phyloP scores from a whole-genome alignment of 345 rosid genomes.

The Eucalyptus grandis region DNA sequence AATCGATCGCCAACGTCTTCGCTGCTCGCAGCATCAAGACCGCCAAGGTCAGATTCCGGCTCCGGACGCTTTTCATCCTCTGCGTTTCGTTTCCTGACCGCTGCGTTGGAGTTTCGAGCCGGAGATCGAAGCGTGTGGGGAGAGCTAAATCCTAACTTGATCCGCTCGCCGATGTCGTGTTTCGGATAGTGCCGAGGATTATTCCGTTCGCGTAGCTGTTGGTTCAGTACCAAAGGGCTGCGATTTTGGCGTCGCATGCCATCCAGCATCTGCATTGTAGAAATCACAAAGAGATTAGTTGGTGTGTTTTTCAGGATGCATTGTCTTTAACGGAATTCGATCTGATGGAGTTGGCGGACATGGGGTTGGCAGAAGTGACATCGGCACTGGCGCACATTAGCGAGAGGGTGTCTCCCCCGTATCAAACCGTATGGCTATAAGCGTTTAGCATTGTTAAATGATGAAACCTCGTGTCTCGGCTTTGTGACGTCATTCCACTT shows the following conservation, averaged over 20 bases:
- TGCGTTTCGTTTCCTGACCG: neutral
- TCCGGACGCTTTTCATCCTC: neutral
- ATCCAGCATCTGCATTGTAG: too few relatives aligned
- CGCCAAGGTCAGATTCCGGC: constrained; percentile 31
- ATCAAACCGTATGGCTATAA: constrained; percentile 26
- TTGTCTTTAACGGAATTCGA: constrained; percentile 65
- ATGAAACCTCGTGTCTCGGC: neutral
- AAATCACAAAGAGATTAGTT: neutral
- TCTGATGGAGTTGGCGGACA: constrained; percentile 56
- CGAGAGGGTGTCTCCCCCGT: constrained; percentile 48
- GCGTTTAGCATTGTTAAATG: neutral
- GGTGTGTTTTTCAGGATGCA: constrained; percentile 34
- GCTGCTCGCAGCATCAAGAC: constrained; percentile 64
- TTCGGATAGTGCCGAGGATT: neutral
- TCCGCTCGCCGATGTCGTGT: neutral
- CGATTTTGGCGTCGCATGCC: neutral
- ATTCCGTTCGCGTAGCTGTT: neutral
- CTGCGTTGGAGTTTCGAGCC: neutral
- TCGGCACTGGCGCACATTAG: constrained; percentile 50
- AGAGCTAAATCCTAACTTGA: neutral
- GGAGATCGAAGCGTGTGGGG: neutral
- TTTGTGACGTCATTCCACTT: neutral
- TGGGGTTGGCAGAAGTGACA: constrained; percentile 39
- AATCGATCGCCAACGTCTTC: constrained; percentile 43
- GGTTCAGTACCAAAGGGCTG: neutral